Conservation (phyloP, 345 rosid genomes). For the Raphanus sativus region DNA sequence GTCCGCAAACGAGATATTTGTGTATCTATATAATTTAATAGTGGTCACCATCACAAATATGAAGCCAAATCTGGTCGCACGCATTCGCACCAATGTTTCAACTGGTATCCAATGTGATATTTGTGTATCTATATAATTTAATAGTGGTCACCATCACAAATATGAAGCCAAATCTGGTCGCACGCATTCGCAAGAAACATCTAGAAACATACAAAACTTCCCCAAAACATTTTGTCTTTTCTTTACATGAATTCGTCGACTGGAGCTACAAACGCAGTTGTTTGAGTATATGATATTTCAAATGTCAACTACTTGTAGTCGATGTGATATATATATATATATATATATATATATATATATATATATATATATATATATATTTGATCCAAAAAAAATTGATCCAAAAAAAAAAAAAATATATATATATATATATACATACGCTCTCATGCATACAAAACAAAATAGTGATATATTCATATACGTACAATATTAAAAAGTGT, state of each 20-base stretch:
- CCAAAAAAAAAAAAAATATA: no score
- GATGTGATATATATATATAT: neutral
- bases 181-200: slow-evolving; percentile 34
- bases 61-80: slow-evolving; percentile 40
- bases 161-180: slow-evolving; percentile 37
- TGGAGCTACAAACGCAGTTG: slow-evolving; percentile 11
- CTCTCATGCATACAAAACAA: neutral
- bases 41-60: slow-evolving; percentile 34
- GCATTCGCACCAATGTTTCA: slow-evolving; percentile 1
- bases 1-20: no score
- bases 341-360: neutral
- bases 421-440: neutral
- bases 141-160: slow-evolving; percentile 35
- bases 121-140: slow-evolving; percentile 22
- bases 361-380: neutral
- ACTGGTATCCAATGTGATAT: slow-evolving; percentile 38
- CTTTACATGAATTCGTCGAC: slow-evolving; percentile 11
- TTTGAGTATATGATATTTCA: slow-evolving; percentile 19
- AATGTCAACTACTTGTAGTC: slow-evolving; percentile 12
- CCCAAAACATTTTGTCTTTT: slow-evolving; percentile 6
- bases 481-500: neutral
- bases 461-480: neutral
- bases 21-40: slow-evolving; percentile 23
- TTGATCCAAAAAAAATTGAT: no score
- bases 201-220: slow-evolving; percentile 35